A percentile compares a stretch with the other conserved stretches of the same genome.
Conservation (phyloP, 495 filamentous ascomycete species). For the Hyaloscypha hepaticicola region DNA sequence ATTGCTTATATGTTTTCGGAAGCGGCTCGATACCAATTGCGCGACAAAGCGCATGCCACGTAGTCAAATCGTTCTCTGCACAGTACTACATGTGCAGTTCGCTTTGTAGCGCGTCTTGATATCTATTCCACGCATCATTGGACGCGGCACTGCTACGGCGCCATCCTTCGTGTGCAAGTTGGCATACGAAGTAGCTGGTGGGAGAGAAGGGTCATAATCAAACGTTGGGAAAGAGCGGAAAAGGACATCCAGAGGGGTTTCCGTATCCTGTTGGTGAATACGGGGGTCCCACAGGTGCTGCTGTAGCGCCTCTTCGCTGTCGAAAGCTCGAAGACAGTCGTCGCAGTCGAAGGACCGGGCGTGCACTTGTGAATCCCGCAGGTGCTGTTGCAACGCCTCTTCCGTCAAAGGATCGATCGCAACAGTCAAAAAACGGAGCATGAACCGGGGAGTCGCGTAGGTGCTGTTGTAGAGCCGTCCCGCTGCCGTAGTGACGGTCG, state of each 20-base stretch:
- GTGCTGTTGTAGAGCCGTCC: constrained; percentile 12
- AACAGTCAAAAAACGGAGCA: constrained; percentile 14
- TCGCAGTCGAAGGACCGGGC: constrained; percentile 20
- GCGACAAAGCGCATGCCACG: constrained; percentile 29
- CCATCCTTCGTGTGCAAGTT: constrained; percentile 30
- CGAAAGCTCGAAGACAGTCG: constrained; percentile 19
- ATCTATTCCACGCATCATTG: constrained; percentile 29
- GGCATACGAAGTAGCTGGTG: constrained; percentile 31
- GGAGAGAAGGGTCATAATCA: constrained; percentile 33
- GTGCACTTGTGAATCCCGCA: constrained; percentile 17
- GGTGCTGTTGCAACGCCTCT: constrained; percentile 17
- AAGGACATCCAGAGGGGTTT: constrained; percentile 14
- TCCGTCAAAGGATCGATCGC: constrained; percentile 19
- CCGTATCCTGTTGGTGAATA: constrained; percentile 17
- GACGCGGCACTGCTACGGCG: constrained; percentile 17
- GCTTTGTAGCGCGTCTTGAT: constrained; percentile 26
- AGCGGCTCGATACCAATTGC: constrained; percentile 25
- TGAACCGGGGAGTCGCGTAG: constrained; percentile 7
- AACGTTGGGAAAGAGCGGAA: constrained; percentile 27
- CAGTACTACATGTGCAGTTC: constrained; percentile 29
- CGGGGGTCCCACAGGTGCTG: constrained; percentile 27
- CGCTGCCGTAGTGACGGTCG: constrained; percentile 14
- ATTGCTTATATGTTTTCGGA: constrained; percentile 26
- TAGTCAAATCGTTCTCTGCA: constrained; percentile 28
- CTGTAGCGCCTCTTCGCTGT: not conserved